Conservation (phyloP, 306 rosid genomes). For the Fragaria ananassa region DNA sequence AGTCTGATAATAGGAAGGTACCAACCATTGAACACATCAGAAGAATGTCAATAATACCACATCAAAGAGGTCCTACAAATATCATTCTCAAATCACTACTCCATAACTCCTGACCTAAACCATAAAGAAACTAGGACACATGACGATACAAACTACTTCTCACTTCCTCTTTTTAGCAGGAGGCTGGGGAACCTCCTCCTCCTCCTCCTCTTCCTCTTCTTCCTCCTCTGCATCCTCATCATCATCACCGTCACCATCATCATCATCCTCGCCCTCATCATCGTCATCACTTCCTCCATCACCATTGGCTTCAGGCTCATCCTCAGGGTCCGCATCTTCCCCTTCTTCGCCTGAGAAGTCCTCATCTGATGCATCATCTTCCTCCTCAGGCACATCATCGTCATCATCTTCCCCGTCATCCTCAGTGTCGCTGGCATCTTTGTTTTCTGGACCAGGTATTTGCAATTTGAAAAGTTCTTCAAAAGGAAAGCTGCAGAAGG, state of each 20-base stretch:
- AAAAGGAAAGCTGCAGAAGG: slow-evolving; percentile 55
- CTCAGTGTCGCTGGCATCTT: slow-evolving; percentile 77
- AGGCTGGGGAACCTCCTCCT: slow-evolving; percentile 61
- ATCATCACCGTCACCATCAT: slow-evolving; percentile 7
- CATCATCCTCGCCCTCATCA: slow-evolving; percentile 11
- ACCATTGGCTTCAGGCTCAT: slow-evolving; percentile 56
- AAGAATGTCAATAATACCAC: background rate
- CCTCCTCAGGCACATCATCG: slow-evolving; percentile 36
- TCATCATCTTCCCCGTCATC: slow-evolving; percentile 56
- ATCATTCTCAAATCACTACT: slow-evolving; percentile 30
- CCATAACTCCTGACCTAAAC: slow-evolving; percentile 14
- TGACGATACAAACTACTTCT: slow-evolving; percentile 17
- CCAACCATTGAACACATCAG: background rate
- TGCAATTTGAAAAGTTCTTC: slow-evolving; percentile 40
- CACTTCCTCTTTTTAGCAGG: slow-evolving; percentile 83
- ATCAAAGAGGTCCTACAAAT: slow-evolving; percentile 18
- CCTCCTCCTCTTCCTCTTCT: slow-evolving; percentile 52
- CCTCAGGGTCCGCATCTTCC: slow-evolving; percentile 56
- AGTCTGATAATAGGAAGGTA: background rate
- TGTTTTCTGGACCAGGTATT: slow-evolving; percentile 43
- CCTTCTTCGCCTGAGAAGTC: slow-evolving; percentile 66
- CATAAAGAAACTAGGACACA: background rate
- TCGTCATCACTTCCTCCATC: slow-evolving; percentile 47
- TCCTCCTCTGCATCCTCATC: slow-evolving; percentile 25
- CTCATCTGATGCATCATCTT: slow-evolving; percentile 54